Base-by-base conservation (phyloP, 2,329 filamentous ascomycete species). In the Venturia pyrina region DNA sequence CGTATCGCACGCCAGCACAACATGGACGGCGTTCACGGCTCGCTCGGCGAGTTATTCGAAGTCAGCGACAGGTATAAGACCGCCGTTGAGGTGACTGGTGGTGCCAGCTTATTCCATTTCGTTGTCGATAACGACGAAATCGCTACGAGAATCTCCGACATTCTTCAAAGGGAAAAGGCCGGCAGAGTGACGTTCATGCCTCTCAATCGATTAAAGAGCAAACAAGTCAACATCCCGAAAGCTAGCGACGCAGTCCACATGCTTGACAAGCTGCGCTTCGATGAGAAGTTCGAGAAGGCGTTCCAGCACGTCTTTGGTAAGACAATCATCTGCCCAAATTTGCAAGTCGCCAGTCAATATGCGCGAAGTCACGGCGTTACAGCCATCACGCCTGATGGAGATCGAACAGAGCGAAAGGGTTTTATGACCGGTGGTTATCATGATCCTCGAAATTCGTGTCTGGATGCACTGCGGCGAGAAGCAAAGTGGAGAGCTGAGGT, bases 231-330 rank as follows among this genome's bases (percentile, higher is more conserved):
- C 70, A 84, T 97, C 68, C 93, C 95, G 3, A 88, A 90, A 67
- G 90, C 91, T 0, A 89, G 87, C 69, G 93, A 98, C 75, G 93
- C 92, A 1, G 86, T 96, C 44, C 91, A 92, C 0, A 85, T 99
- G 71, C 82, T 97, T 66, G 89, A 87, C 72, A 96, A 96, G 77
- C 84, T 98, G 67, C 84, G 86, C 62, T 99, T 88, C 72, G 89
- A 97, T 63, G 73, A 82, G 1, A 82, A 80, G 68, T 97, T 88
- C 70, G 91, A 96, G 67, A 89, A 86, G 71, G 95, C 95, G 0
- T 95, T 99, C 75, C 87, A 90, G 73, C 93, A 97, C 74, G 91
- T 99, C 0, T 99, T 99, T 77, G 95, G 93, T 60, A 96, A 91
- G 76, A 95, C 91, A 0, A 91, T 99, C 64, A 89, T 99, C 66